These are phyloP conservation scores for Fusarium sp. DNA, from an alignment of 2,329 filamentous ascomycete genomes.

Conservation along the genomic window DNA sequence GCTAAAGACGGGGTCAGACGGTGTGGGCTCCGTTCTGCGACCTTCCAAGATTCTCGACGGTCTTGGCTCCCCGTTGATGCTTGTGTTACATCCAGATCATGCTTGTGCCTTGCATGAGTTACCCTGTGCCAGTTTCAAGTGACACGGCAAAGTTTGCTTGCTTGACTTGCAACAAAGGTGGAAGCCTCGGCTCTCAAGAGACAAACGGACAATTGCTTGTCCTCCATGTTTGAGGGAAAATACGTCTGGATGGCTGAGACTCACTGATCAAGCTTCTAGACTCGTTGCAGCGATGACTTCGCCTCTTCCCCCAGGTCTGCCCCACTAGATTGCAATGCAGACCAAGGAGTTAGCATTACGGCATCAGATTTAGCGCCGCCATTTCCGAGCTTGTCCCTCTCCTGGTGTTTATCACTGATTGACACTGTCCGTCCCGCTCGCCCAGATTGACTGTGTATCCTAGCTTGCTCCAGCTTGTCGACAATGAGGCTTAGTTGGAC, in stretches of 20 bases:
- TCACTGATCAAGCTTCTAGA: constrained; percentile 4
- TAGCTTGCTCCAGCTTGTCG: constrained; percentile 5
- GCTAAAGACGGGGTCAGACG: constrained; percentile 5
- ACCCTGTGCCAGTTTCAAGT: constrained; percentile 17
- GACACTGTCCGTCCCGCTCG: background rate
- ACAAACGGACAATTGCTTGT: background rate
- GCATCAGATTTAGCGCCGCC: constrained; percentile 35
- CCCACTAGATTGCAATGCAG: constrained; percentile 25
- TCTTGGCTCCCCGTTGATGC: background rate
- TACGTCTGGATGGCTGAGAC: background rate
- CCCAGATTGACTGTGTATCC: background rate
- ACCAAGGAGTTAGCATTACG: constrained; percentile 28
- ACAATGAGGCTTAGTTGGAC: constrained; percentile 31
- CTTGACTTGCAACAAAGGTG: background rate
- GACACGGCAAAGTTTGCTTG: constrained; percentile 3
- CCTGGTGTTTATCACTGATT: constrained; percentile 12
- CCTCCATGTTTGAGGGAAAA: background rate
- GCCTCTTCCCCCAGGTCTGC: constrained; percentile 20
- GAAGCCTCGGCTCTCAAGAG: background rate
- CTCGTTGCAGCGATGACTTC: background rate
- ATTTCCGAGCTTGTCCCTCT: constrained; percentile 26
- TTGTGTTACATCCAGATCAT: constrained; percentile 20
- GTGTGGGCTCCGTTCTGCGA: constrained; percentile 6
- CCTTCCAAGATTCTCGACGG: constrained; percentile 10
- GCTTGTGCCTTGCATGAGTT: constrained; percentile 29